Evolutionary conservation across 2,329 filamentous ascomycete genomes (phyloP), one percentile per base, ranked within the genome.

Genomic region (Phyllosticta citribraziliensis): DNA sequence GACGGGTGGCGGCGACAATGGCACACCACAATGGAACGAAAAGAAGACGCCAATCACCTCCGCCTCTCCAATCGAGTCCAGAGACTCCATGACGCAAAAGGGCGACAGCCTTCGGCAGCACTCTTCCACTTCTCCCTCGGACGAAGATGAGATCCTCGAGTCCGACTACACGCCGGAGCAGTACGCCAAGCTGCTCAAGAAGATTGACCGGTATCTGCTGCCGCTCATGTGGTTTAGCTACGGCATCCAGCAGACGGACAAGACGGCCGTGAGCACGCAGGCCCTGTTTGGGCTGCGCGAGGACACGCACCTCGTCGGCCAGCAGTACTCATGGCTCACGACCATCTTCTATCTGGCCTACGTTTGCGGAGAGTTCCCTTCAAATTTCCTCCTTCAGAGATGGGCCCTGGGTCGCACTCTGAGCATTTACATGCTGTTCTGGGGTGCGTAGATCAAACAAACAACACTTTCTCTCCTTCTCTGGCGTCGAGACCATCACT

Each of bases 181-280:
- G 22, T 61, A 61, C 55, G 54, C 50, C 50, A 57, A 54, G 50
- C 55, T 61, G 50, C 60, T 61, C 27, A 50, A 55, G 8, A 61
- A 61, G 55, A 61, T 61, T 14, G 60, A 61, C 55, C 22, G 60
- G 5, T 61, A 57, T 25, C 60, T 61, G 11, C 40, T 61, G 35
- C 60, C 60, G 10, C 55, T 61, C 40, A 61, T 61, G 60, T 61
- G 60, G 60, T 61, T 61, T 55, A 57, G 60, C 5, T 85, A 85
- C 70, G 84, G 83, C 70, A 80, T 84, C 64, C 81, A 84, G 65
- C 79, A 82, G 63, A 76, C 83, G 10, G 80, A 82, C 69, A 82
- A 82, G 67, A 67, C 62, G 22, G 65, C 62, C 2, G 60, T 72
- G 0, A 74, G 72, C 22, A 79, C 79, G 59, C 77, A 78, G 10